phyloP scores from a whole-genome alignment of 129 eudicot genomes.

The Flaveria sonorensis region DNA sequence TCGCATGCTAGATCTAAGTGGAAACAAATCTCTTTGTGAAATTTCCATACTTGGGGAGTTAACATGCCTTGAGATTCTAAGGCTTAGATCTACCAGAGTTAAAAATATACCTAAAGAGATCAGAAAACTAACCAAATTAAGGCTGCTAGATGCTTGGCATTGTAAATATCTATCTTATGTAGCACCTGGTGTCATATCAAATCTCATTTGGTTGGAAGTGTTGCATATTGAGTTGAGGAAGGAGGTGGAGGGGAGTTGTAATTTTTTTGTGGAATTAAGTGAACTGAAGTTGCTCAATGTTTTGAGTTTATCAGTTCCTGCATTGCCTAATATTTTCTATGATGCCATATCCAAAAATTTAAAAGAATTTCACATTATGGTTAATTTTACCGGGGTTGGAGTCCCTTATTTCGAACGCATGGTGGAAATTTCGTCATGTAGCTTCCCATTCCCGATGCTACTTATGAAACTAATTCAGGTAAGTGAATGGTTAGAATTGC shows the following conservation, averaged over 20 bases:
- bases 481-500: not conserved
- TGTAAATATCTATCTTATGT: not conserved
- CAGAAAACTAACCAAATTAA: constrained; percentile 1
- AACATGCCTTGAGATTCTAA: constrained; percentile 20
- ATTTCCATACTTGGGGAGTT: constrained; percentile 22
- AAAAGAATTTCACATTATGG: not conserved
- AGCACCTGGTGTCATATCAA: constrained; percentile 13
- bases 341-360: not conserved
- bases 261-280: not conserved
- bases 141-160: not conserved
- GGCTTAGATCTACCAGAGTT: not conserved
- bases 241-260: not conserved
- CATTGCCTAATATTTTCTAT: not conserved
- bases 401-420: not conserved
- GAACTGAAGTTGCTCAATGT: not conserved
- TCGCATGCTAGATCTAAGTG: not conserved
- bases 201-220: constrained; percentile 6
- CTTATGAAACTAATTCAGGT: not conserved
- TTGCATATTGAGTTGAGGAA: constrained; percentile 8
- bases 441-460: not conserved
- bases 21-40: not conserved
- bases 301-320: not conserved
- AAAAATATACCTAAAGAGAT: constrained; percentile 11
- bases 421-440: not conserved
- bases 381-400: no score